These are phyloP conservation scores for Russula dissimulans DNA, from an alignment of 768 basidiomycete species.

Conservation along the genomic window DNA sequence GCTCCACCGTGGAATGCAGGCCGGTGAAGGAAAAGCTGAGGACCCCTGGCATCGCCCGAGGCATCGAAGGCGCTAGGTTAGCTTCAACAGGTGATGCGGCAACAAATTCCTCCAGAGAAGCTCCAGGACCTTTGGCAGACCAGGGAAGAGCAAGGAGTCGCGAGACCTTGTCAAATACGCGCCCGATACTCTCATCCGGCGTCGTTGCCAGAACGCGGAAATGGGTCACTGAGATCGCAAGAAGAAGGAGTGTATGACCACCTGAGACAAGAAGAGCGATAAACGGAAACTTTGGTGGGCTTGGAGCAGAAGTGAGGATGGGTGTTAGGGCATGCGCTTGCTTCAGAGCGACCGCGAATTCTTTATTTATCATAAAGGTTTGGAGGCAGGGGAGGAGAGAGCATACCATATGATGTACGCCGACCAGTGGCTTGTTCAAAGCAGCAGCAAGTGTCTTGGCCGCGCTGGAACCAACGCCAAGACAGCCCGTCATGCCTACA, in stretches of 20 bases:
- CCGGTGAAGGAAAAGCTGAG: slow-evolving; percentile 75
- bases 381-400: background rate
- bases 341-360: slow-evolving; percentile 30
- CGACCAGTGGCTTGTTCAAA: slow-evolving; percentile 68
- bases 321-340: slow-evolving; percentile 73
- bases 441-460: slow-evolving; percentile 82
- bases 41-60: slow-evolving; percentile 38
- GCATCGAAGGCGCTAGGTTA: slow-evolving; percentile 27
- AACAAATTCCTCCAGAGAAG: slow-evolving; percentile 64
- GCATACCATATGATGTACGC: slow-evolving; percentile 91
- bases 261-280: slow-evolving; percentile 84
- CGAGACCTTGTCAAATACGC: slow-evolving; percentile 77
- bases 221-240: slow-evolving; percentile 46
- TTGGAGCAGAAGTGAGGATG: slow-evolving; percentile 20
- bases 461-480: slow-evolving; percentile 69
- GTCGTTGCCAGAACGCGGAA: slow-evolving; percentile 72
- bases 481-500: slow-evolving; percentile 71
- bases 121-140: slow-evolving; percentile 58
- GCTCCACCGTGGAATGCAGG: slow-evolving; percentile 62
- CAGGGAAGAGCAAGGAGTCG: slow-evolving; percentile 59
- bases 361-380: background rate
- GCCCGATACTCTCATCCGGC: slow-evolving; percentile 65
- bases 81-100: slow-evolving; percentile 32
- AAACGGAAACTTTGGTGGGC: slow-evolving; percentile 66
- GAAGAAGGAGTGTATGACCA: slow-evolving; percentile 86